Percentiles rank a stretch among this genome's conserved stretches.
Conservation (phyloP, 2,329 filamentous ascomycete species). For the Penicillium sp. region DNA sequence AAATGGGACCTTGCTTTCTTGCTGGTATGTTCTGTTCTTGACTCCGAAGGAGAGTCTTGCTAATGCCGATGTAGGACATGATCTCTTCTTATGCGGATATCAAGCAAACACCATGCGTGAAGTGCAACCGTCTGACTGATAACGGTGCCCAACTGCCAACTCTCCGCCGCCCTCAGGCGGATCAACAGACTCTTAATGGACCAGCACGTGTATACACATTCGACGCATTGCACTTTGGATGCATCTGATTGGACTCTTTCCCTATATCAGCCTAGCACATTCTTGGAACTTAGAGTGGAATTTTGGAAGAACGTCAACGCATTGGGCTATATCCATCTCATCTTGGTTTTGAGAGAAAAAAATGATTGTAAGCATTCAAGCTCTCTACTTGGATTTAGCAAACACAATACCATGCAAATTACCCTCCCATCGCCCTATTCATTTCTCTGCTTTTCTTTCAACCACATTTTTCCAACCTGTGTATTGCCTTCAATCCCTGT, state of each 20-base stretch:
- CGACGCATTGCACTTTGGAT: constrained; percentile 38
- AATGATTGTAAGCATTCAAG: background rate
- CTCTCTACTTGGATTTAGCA: background rate
- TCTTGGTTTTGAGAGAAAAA: background rate
- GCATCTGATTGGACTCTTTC: constrained; percentile 20
- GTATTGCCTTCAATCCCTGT: constrained; percentile 6
- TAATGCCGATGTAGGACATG: constrained; percentile 38
- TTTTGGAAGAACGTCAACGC: background rate
- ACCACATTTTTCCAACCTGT: background rate
- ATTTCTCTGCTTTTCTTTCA: background rate
- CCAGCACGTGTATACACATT: constrained; percentile 27
- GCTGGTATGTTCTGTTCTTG: constrained; percentile 30
- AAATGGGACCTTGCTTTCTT: constrained; percentile 44
- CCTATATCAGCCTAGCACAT: background rate
- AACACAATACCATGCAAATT: background rate
- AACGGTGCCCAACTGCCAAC: constrained; percentile 41
- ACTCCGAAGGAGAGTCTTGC: background rate
- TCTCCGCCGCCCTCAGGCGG: constrained; percentile 32
- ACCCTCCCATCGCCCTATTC: too few species aligned
- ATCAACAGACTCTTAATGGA: constrained; percentile 16
- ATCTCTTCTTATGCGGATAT: constrained; percentile 44
- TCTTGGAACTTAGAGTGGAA: background rate
- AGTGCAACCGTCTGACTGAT: constrained; percentile 42
- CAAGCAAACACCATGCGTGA: constrained; percentile 40
- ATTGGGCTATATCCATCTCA: background rate